Evolutionary conservation across 345 rosid species (phyloP).

Genomic region (Arabidopsis thaliana): DNA sequence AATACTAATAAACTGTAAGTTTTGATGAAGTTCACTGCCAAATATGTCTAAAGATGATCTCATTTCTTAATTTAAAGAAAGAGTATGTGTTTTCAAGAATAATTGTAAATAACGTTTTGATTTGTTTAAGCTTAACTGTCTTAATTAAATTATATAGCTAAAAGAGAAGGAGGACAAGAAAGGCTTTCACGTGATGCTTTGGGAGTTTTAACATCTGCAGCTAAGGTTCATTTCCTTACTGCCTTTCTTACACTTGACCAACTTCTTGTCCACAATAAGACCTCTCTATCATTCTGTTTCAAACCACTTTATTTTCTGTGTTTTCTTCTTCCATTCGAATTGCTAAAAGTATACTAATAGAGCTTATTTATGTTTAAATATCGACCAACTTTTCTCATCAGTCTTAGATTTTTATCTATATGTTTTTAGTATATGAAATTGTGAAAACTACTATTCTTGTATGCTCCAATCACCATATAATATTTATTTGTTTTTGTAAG

Average conservation of each 20-base stretch:
- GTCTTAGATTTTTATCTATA: not conserved
- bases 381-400: not conserved
- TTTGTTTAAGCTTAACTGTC: not conserved
- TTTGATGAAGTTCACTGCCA: not conserved
- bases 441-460: not conserved
- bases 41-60: not conserved
- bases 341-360: not conserved
- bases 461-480: not conserved
- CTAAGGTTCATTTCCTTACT: conserved; percentile 33
- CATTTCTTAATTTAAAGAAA: not conserved
- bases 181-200: conserved; percentile 42
- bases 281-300: conserved; percentile 6
- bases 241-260: conserved; percentile 46
- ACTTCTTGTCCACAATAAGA: conserved; percentile 39
- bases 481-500: too few relatives aligned
- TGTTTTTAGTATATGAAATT: not conserved
- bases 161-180: conserved; percentile 36
- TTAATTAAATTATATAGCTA: conserved; percentile 17
- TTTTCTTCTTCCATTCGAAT: not conserved
- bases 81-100: not conserved
- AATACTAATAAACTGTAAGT: not conserved
- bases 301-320: not conserved
- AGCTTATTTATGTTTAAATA: not conserved
- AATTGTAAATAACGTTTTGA: not conserved
- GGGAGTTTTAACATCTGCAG: conserved; percentile 30